Evolutionary conservation across 164 flowering plant genomes (phyloP).

Genomic region (Vitis riparia): DNA sequence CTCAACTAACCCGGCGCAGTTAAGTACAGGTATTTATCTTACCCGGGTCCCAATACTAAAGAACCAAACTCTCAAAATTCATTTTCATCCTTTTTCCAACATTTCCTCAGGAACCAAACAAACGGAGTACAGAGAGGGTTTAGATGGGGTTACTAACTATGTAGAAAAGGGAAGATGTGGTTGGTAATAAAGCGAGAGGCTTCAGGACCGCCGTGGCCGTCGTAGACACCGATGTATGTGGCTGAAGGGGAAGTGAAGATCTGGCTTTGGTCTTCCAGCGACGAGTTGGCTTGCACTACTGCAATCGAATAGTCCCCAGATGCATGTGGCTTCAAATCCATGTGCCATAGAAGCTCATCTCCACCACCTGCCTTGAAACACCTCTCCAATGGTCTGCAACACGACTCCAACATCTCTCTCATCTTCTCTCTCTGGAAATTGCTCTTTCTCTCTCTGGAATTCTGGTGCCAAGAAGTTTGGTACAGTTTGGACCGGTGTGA

Average conservation of each 20-base stretch:
- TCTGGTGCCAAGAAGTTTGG: too few relatives aligned
- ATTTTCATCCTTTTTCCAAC: too few relatives aligned
- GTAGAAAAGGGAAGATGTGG: constrained; percentile 38
- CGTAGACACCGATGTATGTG: constrained; percentile 51
- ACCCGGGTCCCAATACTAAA: too few relatives aligned
- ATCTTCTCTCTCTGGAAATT: too few relatives aligned
- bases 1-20: too few relatives aligned
- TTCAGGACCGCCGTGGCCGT: constrained; percentile 62
- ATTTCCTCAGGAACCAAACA: constrained; percentile 1
- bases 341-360: constrained; percentile 42
- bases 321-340: constrained; percentile 43
- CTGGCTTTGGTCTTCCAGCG: constrained; percentile 47
- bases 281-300: constrained; percentile 44
- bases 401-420: constrained; percentile 25
- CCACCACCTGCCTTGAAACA: constrained; percentile 26
- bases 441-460: neutral
- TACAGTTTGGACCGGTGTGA: neutral
- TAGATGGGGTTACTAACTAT: constrained; percentile 20
- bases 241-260: constrained; percentile 45
- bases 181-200: constrained; percentile 42
- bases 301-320: constrained; percentile 51
- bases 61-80: too few relatives aligned
- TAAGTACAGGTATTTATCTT: too few relatives aligned
- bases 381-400: constrained; percentile 23
- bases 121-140: neutral